Percentiles rank a stretch among this genome's conserved stretches.
phyloP scores from a whole-genome alignment of 257 asterid species.

The Solanum ahanhuiri region DNA sequence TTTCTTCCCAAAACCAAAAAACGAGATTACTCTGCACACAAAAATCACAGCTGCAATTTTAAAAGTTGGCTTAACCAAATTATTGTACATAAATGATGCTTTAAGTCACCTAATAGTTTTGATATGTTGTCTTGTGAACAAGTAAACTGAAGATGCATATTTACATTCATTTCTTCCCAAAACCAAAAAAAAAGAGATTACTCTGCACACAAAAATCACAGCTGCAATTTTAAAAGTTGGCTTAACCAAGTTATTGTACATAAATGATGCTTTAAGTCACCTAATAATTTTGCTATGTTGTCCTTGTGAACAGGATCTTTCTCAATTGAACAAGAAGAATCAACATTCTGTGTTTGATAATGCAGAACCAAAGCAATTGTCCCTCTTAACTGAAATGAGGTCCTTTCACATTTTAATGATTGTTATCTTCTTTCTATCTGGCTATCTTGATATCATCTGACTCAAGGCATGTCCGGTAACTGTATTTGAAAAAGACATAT shows the following conservation, averaged over 20 bases:
- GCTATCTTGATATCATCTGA: not conserved
- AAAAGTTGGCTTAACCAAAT: not conserved
- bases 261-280: not conserved
- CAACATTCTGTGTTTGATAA: slow-evolving; percentile 30
- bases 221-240: not conserved
- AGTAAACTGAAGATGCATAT: not conserved
- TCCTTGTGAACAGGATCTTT: slow-evolving; percentile 13
- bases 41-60: not conserved
- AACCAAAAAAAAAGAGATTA: not conserved
- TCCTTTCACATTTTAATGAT: slow-evolving; percentile 5
- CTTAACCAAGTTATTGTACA: not conserved
- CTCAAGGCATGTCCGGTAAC: not conserved
- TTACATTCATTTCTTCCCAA: not conserved
- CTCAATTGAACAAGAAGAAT: slow-evolving; percentile 30
- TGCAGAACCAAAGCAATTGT: slow-evolving; percentile 26
- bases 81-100: not conserved
- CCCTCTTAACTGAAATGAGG: slow-evolving; percentile 70
- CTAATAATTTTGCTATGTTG: not conserved
- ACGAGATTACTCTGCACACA: not conserved
- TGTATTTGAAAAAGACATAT: not conserved
- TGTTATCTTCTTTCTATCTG: not conserved
- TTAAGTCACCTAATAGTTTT: not conserved
- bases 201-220: not conserved
- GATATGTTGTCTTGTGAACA: slow-evolving; percentile 7
- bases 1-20: not conserved